Evolutionary conservation across 2,329 filamentous ascomycete species (phyloP).

Genomic region (Xylaria sp.): DNA sequence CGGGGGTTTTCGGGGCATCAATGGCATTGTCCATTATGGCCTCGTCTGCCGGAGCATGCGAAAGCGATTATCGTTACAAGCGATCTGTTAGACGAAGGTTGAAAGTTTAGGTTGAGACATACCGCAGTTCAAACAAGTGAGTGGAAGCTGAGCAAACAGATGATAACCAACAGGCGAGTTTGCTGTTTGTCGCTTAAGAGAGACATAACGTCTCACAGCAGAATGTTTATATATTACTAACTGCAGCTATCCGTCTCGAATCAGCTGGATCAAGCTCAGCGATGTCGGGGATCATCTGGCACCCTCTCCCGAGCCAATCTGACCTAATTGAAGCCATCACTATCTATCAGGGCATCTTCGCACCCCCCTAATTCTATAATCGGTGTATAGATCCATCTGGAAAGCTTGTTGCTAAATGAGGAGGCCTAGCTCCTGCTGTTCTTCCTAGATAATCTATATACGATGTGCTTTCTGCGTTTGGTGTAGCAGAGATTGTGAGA

Average conservation of each 20-base stretch:
- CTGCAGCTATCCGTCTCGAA: not conserved
- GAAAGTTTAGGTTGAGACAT: not conserved
- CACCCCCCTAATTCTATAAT: too few relatives aligned
- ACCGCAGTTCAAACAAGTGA: too few relatives aligned
- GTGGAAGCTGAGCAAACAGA: not conserved
- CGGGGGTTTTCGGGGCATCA: slow-evolving; percentile 1
- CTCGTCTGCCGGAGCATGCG: not conserved
- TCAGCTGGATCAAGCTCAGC: too few relatives aligned
- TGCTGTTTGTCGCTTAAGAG: not conserved
- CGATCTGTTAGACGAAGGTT: not conserved
- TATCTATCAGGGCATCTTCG: not conserved
- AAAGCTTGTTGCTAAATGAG: too few relatives aligned
- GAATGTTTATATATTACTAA: not conserved
- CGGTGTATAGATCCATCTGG: too few relatives aligned
- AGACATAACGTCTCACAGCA: not conserved
- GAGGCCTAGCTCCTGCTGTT: too few relatives aligned
- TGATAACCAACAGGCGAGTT: not conserved
- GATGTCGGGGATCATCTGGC: not conserved
- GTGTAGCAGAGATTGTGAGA: too few relatives aligned
- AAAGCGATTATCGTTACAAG: slow-evolving; percentile 61
- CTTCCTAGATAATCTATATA: too few relatives aligned
- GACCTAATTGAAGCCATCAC: too few relatives aligned
- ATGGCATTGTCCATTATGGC: slow-evolving; percentile 46
- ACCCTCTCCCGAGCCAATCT: not conserved
- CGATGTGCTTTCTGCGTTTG: too few relatives aligned